Percentiles rank a stretch among this genome's conserved stretches.
phyloP scores from a whole-genome alignment of 2,329 filamentous ascomycete species.

The Cryphonectria parasitica region DNA sequence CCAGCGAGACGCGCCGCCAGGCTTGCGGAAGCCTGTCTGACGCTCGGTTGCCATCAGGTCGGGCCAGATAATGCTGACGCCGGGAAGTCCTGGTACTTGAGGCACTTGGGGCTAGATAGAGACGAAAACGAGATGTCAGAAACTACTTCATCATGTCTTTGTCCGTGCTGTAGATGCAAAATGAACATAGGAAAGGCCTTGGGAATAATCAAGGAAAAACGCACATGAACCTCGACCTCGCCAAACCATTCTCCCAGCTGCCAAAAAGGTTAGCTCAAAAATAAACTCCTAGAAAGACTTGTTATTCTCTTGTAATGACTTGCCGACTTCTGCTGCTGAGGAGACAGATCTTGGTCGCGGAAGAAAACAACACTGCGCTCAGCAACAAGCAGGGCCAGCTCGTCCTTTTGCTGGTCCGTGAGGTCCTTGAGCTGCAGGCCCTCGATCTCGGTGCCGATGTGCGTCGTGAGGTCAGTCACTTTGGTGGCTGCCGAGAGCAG shows the following conservation, averaged over 20 bases:
- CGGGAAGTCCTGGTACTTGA: constrained; percentile 68
- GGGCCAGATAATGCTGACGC: constrained; percentile 72
- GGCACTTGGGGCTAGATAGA: constrained; percentile 66
- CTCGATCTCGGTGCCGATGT: constrained; percentile 68
- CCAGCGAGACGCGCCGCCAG: constrained; percentile 70
- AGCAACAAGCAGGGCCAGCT: constrained; percentile 64
- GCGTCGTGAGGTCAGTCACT: constrained; percentile 62
- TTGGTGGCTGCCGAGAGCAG: constrained; percentile 65
- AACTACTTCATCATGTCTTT: neutral
- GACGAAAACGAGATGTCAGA: neutral
- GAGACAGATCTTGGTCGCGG: constrained; percentile 63
- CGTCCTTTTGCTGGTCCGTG: constrained; percentile 61
- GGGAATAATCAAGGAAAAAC: constrained; percentile 32
- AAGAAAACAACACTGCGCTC: constrained; percentile 71
- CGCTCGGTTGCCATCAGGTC: constrained; percentile 66
- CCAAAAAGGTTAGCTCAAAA: neutral
- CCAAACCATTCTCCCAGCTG: constrained; percentile 64
- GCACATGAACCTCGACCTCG: constrained; percentile 69
- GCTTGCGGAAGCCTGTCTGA: constrained; percentile 65
- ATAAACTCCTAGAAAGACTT: no score
- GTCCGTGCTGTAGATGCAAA: no score
- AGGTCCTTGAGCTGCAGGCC: constrained; percentile 67
- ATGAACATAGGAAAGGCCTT: no score
- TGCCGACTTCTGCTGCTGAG: constrained; percentile 62
- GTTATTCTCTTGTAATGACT: neutral